These are phyloP conservation scores for Penicillium sp. DNA, from an alignment of 2,329 filamentous ascomycete species.

Conservation along the genomic window DNA sequence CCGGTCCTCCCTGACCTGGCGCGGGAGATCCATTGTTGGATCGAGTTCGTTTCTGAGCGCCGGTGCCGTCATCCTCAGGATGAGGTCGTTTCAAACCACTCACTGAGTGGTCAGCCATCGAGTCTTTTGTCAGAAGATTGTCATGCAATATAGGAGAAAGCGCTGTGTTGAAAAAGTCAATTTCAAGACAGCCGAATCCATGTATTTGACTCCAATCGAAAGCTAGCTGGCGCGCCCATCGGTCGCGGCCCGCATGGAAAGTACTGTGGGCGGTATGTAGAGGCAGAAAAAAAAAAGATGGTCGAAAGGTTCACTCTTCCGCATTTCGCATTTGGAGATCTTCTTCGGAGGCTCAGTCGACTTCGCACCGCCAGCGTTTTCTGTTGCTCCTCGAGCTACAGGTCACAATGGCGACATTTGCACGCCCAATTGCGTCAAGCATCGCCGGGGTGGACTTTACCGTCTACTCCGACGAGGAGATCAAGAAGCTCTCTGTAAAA, in stretches of 20 bases:
- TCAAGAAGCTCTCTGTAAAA: constrained; percentile 85
- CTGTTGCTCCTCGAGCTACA: constrained; percentile 31
- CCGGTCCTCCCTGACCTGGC: constrained; percentile 32
- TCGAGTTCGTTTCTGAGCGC: constrained; percentile 43
- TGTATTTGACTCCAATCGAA: neutral
- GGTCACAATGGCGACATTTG: constrained; percentile 41
- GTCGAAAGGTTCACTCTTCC: constrained; percentile 28
- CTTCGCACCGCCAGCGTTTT: constrained; percentile 28
- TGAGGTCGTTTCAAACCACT: constrained; percentile 46
- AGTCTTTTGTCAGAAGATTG: neutral
- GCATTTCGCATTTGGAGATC: constrained; percentile 18
- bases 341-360: constrained; percentile 21
- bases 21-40: constrained; percentile 47
- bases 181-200: too few relatives aligned
- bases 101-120: constrained; percentile 40
- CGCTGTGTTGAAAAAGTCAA: neutral
- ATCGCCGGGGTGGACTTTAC: constrained; percentile 86
- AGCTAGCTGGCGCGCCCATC: neutral
- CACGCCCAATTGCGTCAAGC: constrained; percentile 74
- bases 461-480: constrained; percentile 74
- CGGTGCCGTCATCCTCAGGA: constrained; percentile 41
- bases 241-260: constrained; percentile 12
- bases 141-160: neutral
- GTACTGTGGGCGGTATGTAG: constrained; percentile 25
- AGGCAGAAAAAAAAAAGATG: constrained; percentile 37